Percentiles rank a stretch among this genome's conserved stretches.
These are phyloP conservation scores for Nepenthes gracilis DNA, from an alignment of 148 eudicot genomes.

Conservation along the genomic window DNA sequence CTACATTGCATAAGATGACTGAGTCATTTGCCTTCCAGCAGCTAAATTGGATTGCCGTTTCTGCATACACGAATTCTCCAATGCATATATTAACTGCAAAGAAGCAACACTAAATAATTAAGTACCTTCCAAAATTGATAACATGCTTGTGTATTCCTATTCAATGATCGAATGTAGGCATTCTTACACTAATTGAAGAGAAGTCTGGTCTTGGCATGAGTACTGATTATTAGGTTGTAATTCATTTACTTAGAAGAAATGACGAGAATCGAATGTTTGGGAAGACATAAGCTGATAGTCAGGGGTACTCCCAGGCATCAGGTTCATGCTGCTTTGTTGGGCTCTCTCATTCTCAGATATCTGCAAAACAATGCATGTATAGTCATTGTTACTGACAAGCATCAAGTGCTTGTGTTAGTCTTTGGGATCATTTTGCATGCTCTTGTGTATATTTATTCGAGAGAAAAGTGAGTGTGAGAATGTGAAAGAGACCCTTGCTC, in stretches of 20 bases:
- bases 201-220: slow-evolving; percentile 58
- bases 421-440: background rate
- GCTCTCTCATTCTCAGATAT: slow-evolving; percentile 84
- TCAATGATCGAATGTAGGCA: background rate
- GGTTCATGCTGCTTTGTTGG: slow-evolving; percentile 69
- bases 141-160: background rate
- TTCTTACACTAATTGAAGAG: slow-evolving; percentile 60
- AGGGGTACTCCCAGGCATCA: slow-evolving; percentile 64
- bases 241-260: slow-evolving; percentile 69
- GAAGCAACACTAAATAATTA: background rate
- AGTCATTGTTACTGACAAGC: background rate
- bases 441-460: background rate
- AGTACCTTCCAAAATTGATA: background rate
- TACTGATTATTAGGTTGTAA: slow-evolving; percentile 55
- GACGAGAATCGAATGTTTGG: slow-evolving; percentile 55
- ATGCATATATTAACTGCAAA: slow-evolving; percentile 2
- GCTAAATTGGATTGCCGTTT: too few species aligned
- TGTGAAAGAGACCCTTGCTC: slow-evolving; percentile 57
- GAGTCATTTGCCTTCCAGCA: too few species aligned
- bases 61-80: too few species aligned
- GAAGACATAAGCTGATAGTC: slow-evolving; percentile 55
- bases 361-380: slow-evolving; percentile 15
- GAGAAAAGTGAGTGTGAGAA: slow-evolving; percentile 1
- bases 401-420: background rate
- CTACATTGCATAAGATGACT: too few species aligned